Percentiles rank a stretch among this genome's conserved stretches.
phyloP scores from a whole-genome alignment of 2,329 filamentous ascomycete species.

The Xylaria sp. region DNA sequence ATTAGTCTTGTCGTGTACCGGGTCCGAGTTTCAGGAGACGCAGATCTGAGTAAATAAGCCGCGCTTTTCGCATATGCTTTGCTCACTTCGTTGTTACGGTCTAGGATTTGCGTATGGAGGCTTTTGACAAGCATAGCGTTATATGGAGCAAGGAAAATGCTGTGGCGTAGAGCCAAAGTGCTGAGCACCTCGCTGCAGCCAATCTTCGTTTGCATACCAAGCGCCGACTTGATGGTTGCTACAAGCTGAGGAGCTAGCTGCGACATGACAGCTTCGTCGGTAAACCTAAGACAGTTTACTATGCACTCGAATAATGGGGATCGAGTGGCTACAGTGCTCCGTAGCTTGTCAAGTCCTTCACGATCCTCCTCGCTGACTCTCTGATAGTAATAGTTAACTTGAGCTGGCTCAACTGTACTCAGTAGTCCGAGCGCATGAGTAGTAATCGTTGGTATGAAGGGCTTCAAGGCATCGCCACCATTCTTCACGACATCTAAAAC shows the following conservation, averaged over 20 bases:
- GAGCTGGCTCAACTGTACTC: conserved; percentile 88
- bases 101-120: conserved; percentile 83
- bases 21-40: conserved; percentile 59
- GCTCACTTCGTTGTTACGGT: conserved; percentile 93
- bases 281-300: conserved; percentile 84
- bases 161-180: conserved; percentile 83
- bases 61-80: conserved; percentile 86
- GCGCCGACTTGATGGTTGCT: conserved; percentile 81
- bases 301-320: conserved; percentile 95
- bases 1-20: conserved; percentile 65
- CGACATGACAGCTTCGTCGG: conserved; percentile 82
- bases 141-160: conserved; percentile 77
- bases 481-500: conserved; percentile 91
- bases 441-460: conserved; percentile 84
- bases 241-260: conserved; percentile 78
- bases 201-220: conserved; percentile 94
- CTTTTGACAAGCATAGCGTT: conserved; percentile 79
- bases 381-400: conserved; percentile 91
- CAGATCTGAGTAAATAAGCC: conserved; percentile 80
- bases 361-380: conserved; percentile 87
- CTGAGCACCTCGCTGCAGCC: conserved; percentile 87
- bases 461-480: conserved; percentile 78
- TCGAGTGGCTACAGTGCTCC: conserved; percentile 81
- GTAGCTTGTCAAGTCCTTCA: conserved; percentile 88
- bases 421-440: conserved; percentile 83